Percentiles rank a stretch among this genome's conserved stretches.
Conservation (phyloP, 2,329 filamentous ascomycete genomes). For the Aspergillus terreus region DNA sequence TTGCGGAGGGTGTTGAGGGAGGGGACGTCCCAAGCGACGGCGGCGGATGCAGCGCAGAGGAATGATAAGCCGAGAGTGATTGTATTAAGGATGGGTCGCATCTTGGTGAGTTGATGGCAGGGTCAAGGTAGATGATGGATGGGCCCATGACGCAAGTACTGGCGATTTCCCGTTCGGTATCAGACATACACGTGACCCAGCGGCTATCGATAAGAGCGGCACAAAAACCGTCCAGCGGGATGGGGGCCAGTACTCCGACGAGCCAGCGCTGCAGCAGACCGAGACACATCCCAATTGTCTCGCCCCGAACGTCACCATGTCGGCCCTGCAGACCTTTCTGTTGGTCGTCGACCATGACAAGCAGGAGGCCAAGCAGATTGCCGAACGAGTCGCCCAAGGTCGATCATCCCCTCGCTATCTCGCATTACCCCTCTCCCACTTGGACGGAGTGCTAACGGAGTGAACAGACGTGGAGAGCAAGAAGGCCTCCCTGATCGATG, state of each 20-base stretch:
- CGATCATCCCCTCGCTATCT: constrained; percentile 8
- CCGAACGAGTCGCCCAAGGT: constrained; percentile 44
- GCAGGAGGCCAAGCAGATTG: constrained; percentile 44
- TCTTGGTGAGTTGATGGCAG: constrained; percentile 5
- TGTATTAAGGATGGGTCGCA: constrained; percentile 8
- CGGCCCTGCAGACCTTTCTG: constrained; percentile 47
- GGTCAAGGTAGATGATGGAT: not conserved
- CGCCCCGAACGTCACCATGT: constrained; percentile 34
- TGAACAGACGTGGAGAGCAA: constrained; percentile 55
- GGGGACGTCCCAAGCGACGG: constrained; percentile 9
- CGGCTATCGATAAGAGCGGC: constrained; percentile 22
- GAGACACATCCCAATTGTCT: constrained; percentile 5
- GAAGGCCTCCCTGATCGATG: constrained; percentile 57
- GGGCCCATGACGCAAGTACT: constrained; percentile 20
- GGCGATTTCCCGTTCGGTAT: constrained; percentile 11
- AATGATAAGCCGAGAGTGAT: constrained; percentile 6
- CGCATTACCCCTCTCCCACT: not conserved
- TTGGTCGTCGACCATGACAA: constrained; percentile 46
- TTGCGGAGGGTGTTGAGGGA: constrained; percentile 15
- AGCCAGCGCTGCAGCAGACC: not conserved
- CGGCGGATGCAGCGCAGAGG: constrained; percentile 10
- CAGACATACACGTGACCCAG: constrained; percentile 12
- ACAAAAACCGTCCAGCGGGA: constrained; percentile 16
- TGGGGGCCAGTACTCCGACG: not conserved
- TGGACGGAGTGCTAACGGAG: not conserved